Conservation (phyloP, 1,284 basidiomycete genomes). For the Thecaphora frezii region DNA sequence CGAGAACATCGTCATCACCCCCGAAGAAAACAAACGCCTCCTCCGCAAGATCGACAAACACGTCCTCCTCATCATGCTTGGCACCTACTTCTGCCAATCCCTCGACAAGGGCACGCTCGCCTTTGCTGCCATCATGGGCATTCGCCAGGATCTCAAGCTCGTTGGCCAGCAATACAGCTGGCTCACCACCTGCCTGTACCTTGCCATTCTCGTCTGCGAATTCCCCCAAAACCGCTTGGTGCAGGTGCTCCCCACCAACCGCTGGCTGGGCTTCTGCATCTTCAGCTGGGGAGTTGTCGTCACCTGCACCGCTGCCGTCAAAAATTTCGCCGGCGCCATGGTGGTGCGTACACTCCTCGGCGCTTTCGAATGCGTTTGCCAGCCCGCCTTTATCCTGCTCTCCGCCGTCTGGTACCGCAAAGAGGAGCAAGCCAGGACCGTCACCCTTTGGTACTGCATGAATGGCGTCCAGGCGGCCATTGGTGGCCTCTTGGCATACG, state of each 20-base stretch:
- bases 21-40: conserved; percentile 42
- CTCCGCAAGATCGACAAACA: conserved; percentile 65
- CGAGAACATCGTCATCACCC: conserved; percentile 19
- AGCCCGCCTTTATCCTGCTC: conserved; percentile 45
- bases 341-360: conserved; percentile 52
- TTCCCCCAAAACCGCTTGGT: conserved; percentile 37
- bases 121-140: conserved; percentile 67
- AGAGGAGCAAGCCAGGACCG: conserved; percentile 32
- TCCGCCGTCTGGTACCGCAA: conserved; percentile 40
- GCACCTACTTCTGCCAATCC: conserved; percentile 66
- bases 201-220: conserved; percentile 44
- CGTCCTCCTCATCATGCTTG: conserved; percentile 65
- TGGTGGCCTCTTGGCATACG: conserved; percentile 46
- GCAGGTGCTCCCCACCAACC: conserved; percentile 43
- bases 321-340: conserved; percentile 42
- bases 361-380: conserved; percentile 43
- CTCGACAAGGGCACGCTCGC: conserved; percentile 66
- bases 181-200: conserved; percentile 49
- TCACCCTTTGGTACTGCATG: conserved; percentile 34
- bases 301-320: conserved; percentile 35
- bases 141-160: conserved; percentile 53
- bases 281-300: conserved; percentile 35
- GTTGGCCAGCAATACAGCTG: conserved; percentile 46
- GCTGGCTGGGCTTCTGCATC: conserved; percentile 39
- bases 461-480: conserved; percentile 42